A percentile compares a stretch with the other conserved stretches of the same genome.
phyloP scores from a whole-genome alignment of 2,329 filamentous ascomycete genomes.

The Sporothrix protearum region DNA sequence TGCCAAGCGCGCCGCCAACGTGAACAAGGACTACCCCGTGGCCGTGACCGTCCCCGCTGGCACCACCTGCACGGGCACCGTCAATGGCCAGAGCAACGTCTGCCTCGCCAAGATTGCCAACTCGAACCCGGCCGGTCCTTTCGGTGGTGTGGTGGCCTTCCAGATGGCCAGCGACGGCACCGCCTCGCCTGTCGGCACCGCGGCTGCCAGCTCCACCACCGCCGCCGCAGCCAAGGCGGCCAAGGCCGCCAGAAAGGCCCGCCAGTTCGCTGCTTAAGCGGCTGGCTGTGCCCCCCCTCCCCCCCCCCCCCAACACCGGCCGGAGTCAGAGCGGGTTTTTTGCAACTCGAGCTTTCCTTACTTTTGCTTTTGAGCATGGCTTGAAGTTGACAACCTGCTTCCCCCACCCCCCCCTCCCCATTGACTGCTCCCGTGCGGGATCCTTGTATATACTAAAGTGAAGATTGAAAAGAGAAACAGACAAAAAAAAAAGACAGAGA shows the following conservation, averaged over 20 bases:
- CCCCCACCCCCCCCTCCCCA: too few species aligned
- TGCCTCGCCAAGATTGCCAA: constrained; percentile 46
- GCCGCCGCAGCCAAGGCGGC: constrained; percentile 6
- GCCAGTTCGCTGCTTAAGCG: not conserved
- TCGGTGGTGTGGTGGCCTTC: constrained; percentile 42
- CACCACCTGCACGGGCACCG: constrained; percentile 39
- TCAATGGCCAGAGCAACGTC: constrained; percentile 37
- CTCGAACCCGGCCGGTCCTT: constrained; percentile 40
- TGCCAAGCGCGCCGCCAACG: constrained; percentile 31
- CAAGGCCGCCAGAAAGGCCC: not conserved
- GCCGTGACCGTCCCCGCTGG: constrained; percentile 39
- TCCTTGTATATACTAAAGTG: constrained; percentile 5
- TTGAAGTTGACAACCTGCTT: not conserved
- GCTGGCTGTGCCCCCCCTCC: too few species aligned
- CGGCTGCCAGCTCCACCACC: constrained; percentile 22
- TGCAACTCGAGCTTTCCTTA: too few species aligned
- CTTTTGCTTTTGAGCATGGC: not conserved
- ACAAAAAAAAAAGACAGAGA: not conserved
- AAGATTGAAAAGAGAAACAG: not conserved
- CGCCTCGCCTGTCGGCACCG: constrained; percentile 19
- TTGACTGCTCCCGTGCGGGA: not conserved
- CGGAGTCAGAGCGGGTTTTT: too few species aligned
- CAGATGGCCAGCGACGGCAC: constrained; percentile 36
- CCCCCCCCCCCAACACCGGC: too few species aligned
- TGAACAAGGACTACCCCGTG: constrained; percentile 34